Conservation (phyloP, 1,139 yeast genomes). For the Pichia sp. region DNA sequence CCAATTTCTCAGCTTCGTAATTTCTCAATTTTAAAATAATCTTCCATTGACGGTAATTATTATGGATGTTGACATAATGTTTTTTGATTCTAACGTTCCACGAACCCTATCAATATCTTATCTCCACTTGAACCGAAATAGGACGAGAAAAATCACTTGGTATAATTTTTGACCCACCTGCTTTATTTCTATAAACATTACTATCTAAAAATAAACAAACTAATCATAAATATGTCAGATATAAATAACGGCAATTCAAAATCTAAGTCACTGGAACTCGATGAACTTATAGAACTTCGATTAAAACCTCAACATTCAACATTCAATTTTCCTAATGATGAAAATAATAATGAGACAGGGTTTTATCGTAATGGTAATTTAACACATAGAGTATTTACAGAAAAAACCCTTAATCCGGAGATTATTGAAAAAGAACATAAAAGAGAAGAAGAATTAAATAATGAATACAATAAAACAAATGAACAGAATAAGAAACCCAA, state of each 20-base stretch:
- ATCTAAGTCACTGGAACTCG: slow-evolving; percentile 1
- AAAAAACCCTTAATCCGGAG: not conserved
- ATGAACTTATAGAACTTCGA: slow-evolving; percentile 18
- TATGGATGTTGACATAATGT: not conserved
- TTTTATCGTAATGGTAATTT: not conserved
- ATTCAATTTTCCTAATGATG: slow-evolving; percentile 14
- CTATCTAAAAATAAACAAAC: not conserved
- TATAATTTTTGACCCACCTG: too few species aligned
- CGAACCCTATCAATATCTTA: too few species aligned
- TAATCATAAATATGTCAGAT: not conserved
- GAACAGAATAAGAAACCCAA: slow-evolving; percentile 1
- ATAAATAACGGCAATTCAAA: not conserved
- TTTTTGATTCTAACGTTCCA: not conserved
- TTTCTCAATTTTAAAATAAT: too few species aligned
- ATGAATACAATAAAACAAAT: not conserved
- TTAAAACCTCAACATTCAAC: slow-evolving; percentile 26
- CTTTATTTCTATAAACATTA: too few species aligned
- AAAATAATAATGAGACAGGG: not conserved
- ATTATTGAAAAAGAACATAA: not conserved
- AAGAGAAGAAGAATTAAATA: not conserved
- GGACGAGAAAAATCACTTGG: not conserved
- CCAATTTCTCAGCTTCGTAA: not conserved
- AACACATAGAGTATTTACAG: slow-evolving; percentile 1
- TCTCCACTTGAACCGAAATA: not conserved
- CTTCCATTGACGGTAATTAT: not conserved